Evolutionary conservation across 2,329 filamentous ascomycete species (phyloP).

Genomic region (Phialophora verrucosa): DNA sequence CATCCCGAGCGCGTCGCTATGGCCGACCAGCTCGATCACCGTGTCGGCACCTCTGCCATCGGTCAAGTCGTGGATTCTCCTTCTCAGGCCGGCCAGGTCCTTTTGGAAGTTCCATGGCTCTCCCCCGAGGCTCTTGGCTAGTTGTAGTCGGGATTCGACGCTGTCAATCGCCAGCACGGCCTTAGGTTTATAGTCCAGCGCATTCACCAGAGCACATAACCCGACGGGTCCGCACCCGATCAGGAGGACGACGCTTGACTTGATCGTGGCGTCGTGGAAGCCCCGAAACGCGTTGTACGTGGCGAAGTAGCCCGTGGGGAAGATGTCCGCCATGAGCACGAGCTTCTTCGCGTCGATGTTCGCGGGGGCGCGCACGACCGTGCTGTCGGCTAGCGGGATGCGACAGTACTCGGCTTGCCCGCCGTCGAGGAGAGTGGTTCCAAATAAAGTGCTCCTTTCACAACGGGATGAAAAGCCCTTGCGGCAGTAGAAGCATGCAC

Average conservation of each 20-base stretch:
- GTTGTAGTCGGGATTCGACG: slow-evolving; percentile 73
- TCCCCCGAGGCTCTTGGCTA: slow-evolving; percentile 75
- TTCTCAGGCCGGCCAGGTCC: slow-evolving; percentile 68
- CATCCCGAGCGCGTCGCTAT: slow-evolving; percentile 69
- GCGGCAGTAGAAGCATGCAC: slow-evolving; percentile 83
- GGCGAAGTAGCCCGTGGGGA: too few species aligned
- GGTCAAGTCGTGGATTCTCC: slow-evolving; percentile 74
- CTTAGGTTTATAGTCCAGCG: slow-evolving; percentile 75
- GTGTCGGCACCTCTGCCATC: slow-evolving; percentile 83
- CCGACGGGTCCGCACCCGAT: slow-evolving; percentile 87
- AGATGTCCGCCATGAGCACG: slow-evolving; percentile 61
- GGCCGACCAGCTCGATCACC: slow-evolving; percentile 78
- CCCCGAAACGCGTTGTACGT: slow-evolving; percentile 76
- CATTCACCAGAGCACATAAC: slow-evolving; percentile 79
- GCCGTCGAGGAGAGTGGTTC: slow-evolving; percentile 71
- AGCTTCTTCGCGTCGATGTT: slow-evolving; percentile 75
- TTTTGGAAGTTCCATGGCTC: slow-evolving; percentile 80
- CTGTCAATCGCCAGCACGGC: slow-evolving; percentile 80
- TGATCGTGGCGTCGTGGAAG: slow-evolving; percentile 62
- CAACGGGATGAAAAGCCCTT: slow-evolving; percentile 79
- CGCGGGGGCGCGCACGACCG: slow-evolving; percentile 72
- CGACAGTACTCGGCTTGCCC: slow-evolving; percentile 83
- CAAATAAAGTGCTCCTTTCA: slow-evolving; percentile 73
- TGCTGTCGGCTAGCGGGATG: slow-evolving; percentile 79
- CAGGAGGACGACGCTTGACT: slow-evolving; percentile 74